Evolutionary conservation across 2,329 filamentous ascomycete genomes (phyloP).

Genomic region (Daldinia sp.): DNA sequence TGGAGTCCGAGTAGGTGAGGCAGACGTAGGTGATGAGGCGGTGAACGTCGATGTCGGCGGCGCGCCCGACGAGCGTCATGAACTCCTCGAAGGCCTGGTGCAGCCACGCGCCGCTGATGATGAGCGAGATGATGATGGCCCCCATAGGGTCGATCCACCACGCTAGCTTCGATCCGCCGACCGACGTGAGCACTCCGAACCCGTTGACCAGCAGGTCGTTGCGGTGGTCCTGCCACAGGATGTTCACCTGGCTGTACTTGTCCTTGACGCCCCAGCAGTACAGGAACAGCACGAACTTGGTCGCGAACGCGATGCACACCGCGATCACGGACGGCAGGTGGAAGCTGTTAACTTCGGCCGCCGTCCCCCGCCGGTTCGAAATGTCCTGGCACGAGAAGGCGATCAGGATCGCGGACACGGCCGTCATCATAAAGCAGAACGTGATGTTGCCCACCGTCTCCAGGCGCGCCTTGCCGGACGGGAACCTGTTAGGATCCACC

Average conservation of each 20-base stretch:
- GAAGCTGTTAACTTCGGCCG: slow-evolving; percentile 71
- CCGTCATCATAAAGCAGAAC: slow-evolving; percentile 96
- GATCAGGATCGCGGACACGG: slow-evolving; percentile 92
- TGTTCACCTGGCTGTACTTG: slow-evolving; percentile 90
- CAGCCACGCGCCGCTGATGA: slow-evolving; percentile 86
- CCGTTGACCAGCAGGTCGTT: slow-evolving; percentile 98
- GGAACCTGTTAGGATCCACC: slow-evolving; percentile 88
- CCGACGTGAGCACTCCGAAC: slow-evolving; percentile 88
- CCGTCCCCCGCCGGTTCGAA: slow-evolving; percentile 58
- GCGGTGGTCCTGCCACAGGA: slow-evolving; percentile 96
- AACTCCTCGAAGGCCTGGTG: slow-evolving; percentile 90
- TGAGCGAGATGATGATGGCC: slow-evolving; percentile 82
- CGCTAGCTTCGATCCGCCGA: slow-evolving; percentile 86
- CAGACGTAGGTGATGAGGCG: slow-evolving; percentile 97
- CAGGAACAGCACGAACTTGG: slow-evolving; percentile 85
- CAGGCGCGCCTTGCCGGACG: slow-evolving; percentile 91
- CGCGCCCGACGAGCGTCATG: slow-evolving; percentile 88
- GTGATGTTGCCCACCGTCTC: slow-evolving; percentile 96
- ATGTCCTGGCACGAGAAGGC: slow-evolving; percentile 85
- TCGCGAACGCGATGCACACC: slow-evolving; percentile 84
- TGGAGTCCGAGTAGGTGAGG: slow-evolving; percentile 87
- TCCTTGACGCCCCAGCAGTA: slow-evolving; percentile 94
- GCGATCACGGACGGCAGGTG: slow-evolving; percentile 87
- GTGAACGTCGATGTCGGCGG: slow-evolving; percentile 85
- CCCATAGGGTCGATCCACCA: slow-evolving; percentile 98